These are phyloP conservation scores for Leishmania amazonensis DNA, from an alignment of 208 protist species.

Conservation along the genomic window DNA sequence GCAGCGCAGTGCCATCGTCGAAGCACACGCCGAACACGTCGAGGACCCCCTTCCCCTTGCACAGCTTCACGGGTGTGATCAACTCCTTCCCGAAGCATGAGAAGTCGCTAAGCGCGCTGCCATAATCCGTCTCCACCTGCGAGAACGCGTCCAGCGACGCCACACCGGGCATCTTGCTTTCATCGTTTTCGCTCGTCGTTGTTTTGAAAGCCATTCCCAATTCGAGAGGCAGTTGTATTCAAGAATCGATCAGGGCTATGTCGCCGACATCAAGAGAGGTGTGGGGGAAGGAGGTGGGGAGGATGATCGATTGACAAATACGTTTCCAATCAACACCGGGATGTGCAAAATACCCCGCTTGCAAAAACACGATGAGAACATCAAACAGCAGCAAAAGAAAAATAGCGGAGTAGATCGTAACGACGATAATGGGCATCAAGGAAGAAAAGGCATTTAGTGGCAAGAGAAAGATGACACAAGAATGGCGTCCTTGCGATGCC, in stretches of 20 bases:
- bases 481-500: neutral
- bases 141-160: conserved; percentile 43
- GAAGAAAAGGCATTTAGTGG: neutral
- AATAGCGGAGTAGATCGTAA: neutral
- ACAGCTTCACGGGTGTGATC: conserved; percentile 50
- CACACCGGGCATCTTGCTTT: conserved; percentile 48
- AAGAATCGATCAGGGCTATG: neutral
- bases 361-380: neutral
- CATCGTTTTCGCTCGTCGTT: conserved; percentile 43
- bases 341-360: neutral
- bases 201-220: conserved; percentile 30
- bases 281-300: no score
- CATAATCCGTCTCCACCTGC: conserved; percentile 62
- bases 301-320: neutral
- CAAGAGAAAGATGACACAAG: neutral
- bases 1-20: conserved; percentile 49
- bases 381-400: neutral
- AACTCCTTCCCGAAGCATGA: conserved; percentile 60
- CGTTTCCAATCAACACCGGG: neutral
- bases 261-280: neutral
- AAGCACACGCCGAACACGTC: conserved; percentile 70
- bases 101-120: conserved; percentile 50
- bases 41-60: conserved; percentile 41
- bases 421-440: neutral
- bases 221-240: neutral